Conservation (phyloP, 2,329 filamentous ascomycete species). For the Aspergillus calidoustus region DNA sequence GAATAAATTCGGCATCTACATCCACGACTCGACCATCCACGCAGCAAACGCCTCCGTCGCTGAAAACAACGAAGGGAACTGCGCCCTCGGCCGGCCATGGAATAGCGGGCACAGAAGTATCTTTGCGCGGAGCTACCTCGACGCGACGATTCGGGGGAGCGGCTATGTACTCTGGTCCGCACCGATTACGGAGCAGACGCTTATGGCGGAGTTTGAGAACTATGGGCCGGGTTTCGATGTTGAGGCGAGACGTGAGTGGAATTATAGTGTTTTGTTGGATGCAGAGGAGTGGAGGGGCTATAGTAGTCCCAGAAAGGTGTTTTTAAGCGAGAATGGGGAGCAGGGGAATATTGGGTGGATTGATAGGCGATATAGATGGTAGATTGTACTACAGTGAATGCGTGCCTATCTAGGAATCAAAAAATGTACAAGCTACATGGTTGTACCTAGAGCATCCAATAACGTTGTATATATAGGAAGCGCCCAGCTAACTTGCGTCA, state of each 20-base stretch:
- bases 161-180: constrained; percentile 61
- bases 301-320: constrained; percentile 47
- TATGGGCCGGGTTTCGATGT: constrained; percentile 60
- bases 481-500: too few relatives aligned
- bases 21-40: constrained; percentile 58
- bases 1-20: constrained; percentile 71
- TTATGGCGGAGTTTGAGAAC: constrained; percentile 61
- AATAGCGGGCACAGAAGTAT: constrained; percentile 62
- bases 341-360: constrained; percentile 42
- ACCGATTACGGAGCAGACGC: constrained; percentile 47
- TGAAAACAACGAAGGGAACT: constrained; percentile 49
- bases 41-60: constrained; percentile 57
- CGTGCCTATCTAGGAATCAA: too few relatives aligned
- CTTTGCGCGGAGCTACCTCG: constrained; percentile 60
- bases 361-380: too few relatives aligned
- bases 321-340: constrained; percentile 49
- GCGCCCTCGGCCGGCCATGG: constrained; percentile 66
- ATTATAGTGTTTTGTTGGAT: constrained; percentile 54
- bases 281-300: constrained; percentile 43
- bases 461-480: too few relatives aligned
- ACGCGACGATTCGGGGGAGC: constrained; percentile 55
- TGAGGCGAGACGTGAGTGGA: constrained; percentile 47
- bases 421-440: too few relatives aligned
- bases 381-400: too few relatives aligned
- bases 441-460: too few relatives aligned